phyloP scores from a whole-genome alignment of 306 rosid genomes.

The Luffa acutangula region DNA sequence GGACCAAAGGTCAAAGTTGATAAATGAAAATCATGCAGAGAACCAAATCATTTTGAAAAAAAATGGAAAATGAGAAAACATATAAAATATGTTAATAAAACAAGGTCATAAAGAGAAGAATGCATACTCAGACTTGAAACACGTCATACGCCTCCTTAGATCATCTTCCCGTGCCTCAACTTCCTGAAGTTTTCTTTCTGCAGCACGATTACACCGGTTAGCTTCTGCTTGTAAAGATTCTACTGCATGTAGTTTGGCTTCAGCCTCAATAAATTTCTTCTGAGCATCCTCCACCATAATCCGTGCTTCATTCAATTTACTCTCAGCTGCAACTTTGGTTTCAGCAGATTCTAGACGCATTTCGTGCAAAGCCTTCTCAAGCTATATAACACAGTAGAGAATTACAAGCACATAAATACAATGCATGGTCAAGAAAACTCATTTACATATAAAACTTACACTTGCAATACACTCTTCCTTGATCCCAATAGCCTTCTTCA shows the following conservation, averaged over 20 bases:
- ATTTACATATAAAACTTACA: slow-evolving; percentile 33
- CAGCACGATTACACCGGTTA: slow-evolving; percentile 39
- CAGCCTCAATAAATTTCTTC: slow-evolving; percentile 54
- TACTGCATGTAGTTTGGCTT: slow-evolving; percentile 50
- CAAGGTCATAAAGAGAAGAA: background rate
- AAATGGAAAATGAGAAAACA: background rate
- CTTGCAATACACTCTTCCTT: slow-evolving; percentile 92
- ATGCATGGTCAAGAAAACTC: background rate
- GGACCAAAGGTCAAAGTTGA: background rate
- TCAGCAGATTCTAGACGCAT: slow-evolving; percentile 92
- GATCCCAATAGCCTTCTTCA: slow-evolving; percentile 64
- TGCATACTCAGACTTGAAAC: slow-evolving; percentile 80
- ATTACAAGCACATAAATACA: background rate
- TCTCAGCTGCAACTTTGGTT: slow-evolving; percentile 79
- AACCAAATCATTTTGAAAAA: background rate
- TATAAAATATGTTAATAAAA: background rate
- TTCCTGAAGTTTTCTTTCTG: slow-evolving; percentile 86
- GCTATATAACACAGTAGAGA: slow-evolving; percentile 29
- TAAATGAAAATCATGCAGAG: background rate
- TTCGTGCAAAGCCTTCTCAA: slow-evolving; percentile 88
- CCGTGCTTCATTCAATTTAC: slow-evolving; percentile 62
- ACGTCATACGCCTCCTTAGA: slow-evolving; percentile 51
- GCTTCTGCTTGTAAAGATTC: slow-evolving; percentile 79
- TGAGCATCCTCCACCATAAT: slow-evolving; percentile 58
- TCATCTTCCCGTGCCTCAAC: slow-evolving; percentile 93